Evolutionary conservation across 1,139 yeast genomes (phyloP).

Genomic region (Suhomyces bribrorum): DNA sequence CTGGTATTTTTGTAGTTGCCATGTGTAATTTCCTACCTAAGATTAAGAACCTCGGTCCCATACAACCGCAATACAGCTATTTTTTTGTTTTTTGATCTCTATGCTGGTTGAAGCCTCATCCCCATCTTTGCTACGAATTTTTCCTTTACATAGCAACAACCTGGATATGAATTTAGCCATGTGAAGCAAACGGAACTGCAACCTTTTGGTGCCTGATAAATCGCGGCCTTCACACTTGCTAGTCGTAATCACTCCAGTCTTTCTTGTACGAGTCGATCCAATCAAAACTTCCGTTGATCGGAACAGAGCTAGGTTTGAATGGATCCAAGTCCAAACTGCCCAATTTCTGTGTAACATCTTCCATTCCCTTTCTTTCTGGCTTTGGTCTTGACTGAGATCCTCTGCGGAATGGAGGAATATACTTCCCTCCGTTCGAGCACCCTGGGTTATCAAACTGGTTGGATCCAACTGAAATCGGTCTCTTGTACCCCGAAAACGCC

Average conservation of each 20-base stretch:
- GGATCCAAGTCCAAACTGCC: slow-evolving; percentile 18
- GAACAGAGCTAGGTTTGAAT: slow-evolving; percentile 41
- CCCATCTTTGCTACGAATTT: too few species aligned
- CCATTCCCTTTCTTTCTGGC: slow-evolving; percentile 11
- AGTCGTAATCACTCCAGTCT: slow-evolving; percentile 39
- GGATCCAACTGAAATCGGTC: slow-evolving; percentile 17
- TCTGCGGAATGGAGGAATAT: slow-evolving; percentile 72
- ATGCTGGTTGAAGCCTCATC: not conserved
- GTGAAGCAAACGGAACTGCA: not conserved
- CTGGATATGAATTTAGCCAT: too few species aligned
- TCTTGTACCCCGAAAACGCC: slow-evolving; percentile 7
- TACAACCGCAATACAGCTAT: too few species aligned
- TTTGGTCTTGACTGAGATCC: slow-evolving; percentile 29
- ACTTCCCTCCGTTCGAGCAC: slow-evolving; percentile 50
- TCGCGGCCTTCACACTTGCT: too few species aligned
- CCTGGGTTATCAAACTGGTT: slow-evolving; percentile 6
- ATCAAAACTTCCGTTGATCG: slow-evolving; percentile 36
- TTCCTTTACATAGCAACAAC: too few species aligned
- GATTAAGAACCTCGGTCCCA: too few species aligned
- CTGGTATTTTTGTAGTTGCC: too few species aligned
- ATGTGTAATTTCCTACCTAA: too few species aligned
- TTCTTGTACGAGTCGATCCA: slow-evolving; percentile 40
- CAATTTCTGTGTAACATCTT: slow-evolving; percentile 12
- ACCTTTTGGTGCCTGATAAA: not conserved
- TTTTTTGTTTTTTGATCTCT: not conserved